phyloP scores from a whole-genome alignment of 116 monocot genomes.

The Phalaenopsis hybrid region DNA sequence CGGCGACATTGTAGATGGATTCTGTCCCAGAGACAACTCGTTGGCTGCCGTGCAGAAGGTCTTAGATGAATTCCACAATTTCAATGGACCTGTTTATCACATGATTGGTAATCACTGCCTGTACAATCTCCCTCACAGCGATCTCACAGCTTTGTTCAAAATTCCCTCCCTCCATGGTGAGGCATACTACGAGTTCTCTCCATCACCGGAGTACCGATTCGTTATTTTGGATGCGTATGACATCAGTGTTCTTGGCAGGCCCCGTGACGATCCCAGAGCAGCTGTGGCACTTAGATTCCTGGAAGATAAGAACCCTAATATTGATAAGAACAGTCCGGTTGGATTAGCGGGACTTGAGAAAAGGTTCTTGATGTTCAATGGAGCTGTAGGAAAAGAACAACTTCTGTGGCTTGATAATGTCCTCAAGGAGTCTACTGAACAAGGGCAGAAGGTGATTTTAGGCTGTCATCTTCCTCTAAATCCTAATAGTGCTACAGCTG shows the following conservation, averaged over 20 bases:
- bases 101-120: conserved; percentile 96
- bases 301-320: conserved; percentile 71
- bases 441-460: conserved; percentile 60
- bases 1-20: conserved; percentile 84
- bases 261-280: conserved; percentile 51
- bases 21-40: conserved; percentile 63
- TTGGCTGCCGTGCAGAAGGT: conserved; percentile 38
- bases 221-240: conserved; percentile 78
- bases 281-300: conserved; percentile 43
- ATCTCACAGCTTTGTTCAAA: conserved; percentile 44
- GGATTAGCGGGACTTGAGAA: conserved; percentile 59
- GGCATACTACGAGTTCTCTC: conserved; percentile 86
- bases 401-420: conserved; percentile 60
- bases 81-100: conserved; percentile 67
- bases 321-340: conserved; percentile 69
- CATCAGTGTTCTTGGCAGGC: conserved; percentile 75
- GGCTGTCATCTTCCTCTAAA: conserved; percentile 72
- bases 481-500: conserved; percentile 32
- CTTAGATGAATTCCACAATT: conserved; percentile 58
- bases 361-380: conserved; percentile 84
- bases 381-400: conserved; percentile 65
- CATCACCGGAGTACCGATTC: conserved; percentile 44
- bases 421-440: conserved; percentile 35
- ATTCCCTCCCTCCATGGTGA: conserved; percentile 34
- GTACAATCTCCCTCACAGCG: conserved; percentile 69